Conservation (phyloP, 345 rosid genomes). For the Eutrema yunnanense region DNA sequence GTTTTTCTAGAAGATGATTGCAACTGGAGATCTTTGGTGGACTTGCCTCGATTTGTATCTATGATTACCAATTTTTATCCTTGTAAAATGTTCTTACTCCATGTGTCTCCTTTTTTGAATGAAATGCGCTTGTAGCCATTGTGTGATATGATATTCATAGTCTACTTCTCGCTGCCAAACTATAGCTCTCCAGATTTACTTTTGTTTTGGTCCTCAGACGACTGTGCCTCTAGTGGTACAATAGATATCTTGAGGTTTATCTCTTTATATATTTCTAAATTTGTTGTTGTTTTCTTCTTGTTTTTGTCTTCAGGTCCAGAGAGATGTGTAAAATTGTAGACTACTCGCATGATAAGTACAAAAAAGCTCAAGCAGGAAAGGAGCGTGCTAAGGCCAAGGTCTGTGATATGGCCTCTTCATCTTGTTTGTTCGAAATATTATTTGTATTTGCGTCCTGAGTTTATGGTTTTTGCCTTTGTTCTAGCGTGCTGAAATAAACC, state of each 20-base stretch:
- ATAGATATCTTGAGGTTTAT: not conserved
- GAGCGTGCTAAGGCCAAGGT: conserved; percentile 37
- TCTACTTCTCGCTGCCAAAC: no score
- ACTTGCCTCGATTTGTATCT: not conserved
- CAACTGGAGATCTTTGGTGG: not conserved
- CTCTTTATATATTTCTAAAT: not conserved
- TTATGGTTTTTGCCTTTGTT: conserved; percentile 1
- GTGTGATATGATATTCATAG: no score
- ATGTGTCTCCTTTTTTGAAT: no score
- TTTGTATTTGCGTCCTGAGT: not conserved
- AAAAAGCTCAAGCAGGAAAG: conserved; percentile 26
- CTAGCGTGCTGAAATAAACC: conserved; percentile 22
- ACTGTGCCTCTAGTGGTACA: no score
- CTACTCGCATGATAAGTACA: conserved; percentile 25
- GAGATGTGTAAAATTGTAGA: conserved; percentile 31
- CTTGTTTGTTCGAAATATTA: not conserved
- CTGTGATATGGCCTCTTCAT: not conserved
- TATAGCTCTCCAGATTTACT: no score
- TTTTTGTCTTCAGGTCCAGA: conserved; percentile 21
- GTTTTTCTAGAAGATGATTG: not conserved
- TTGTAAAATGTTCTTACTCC: no score
- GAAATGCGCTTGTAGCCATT: no score
- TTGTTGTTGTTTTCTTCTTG: not conserved
- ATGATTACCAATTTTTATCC: not conserved
- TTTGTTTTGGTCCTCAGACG: no score